phyloP scores from a whole-genome alignment of 129 eudicot genomes.

The Gnaphalium uliginosum region DNA sequence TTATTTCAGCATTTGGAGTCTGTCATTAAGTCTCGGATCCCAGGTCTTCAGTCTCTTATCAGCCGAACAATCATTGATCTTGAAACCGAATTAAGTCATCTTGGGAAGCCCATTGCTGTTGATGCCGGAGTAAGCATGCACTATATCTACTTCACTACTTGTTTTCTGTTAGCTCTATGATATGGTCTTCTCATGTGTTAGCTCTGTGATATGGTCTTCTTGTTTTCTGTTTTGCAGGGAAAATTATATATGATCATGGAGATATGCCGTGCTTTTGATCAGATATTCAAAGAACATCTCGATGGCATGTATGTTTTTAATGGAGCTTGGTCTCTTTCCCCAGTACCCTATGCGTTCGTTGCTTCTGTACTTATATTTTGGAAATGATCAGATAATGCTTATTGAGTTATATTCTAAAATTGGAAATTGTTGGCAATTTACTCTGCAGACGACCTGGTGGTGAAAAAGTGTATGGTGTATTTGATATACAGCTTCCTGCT shows the following conservation, averaged over 20 bases:
- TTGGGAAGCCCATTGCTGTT: slow-evolving; percentile 83
- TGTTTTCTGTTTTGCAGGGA: slow-evolving; percentile 56
- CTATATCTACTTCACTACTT: not conserved
- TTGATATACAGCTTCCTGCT: slow-evolving; percentile 92
- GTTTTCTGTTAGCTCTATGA: slow-evolving; percentile 5
- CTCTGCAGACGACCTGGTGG: slow-evolving; percentile 91
- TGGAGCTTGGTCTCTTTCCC: not conserved
- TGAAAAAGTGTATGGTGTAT: slow-evolving; percentile 75
- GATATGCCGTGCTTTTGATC: slow-evolving; percentile 83
- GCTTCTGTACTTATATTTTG: not conserved
- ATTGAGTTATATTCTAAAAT: slow-evolving; percentile 3
- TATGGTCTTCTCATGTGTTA: not conserved
- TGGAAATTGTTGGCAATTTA: slow-evolving; percentile 8
- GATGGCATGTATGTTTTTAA: slow-evolving; percentile 81
- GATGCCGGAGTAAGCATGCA: slow-evolving; percentile 86
- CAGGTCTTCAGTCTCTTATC: slow-evolving; percentile 95
- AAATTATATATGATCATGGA: slow-evolving; percentile 88
- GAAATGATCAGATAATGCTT: not conserved
- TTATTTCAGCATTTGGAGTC: slow-evolving; percentile 80
- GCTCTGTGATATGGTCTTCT: not conserved
- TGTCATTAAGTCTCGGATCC: slow-evolving; percentile 91
- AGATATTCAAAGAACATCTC: slow-evolving; percentile 90
- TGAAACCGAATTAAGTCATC: slow-evolving; percentile 85
- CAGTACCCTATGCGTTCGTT: slow-evolving; percentile 10
- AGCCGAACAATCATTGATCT: slow-evolving; percentile 77